A percentile compares a stretch with the other conserved stretches of the same genome.
These are phyloP conservation scores for Xylaria hypoxylon DNA, from an alignment of 2,329 filamentous ascomycete species.

Conservation along the genomic window DNA sequence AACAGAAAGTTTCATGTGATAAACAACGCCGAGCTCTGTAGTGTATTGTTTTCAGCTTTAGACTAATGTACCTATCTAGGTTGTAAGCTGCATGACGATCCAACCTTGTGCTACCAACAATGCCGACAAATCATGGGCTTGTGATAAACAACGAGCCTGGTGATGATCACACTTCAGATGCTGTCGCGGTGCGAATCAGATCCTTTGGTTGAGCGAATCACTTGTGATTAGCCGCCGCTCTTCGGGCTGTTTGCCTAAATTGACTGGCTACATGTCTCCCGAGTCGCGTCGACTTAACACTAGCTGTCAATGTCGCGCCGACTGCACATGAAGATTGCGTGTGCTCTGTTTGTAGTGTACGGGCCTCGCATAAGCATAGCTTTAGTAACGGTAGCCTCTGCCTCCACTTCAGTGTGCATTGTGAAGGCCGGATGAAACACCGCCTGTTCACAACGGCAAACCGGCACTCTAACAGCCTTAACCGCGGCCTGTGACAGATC, in stretches of 20 bases:
- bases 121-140: slow-evolving; percentile 42
- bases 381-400: slow-evolving; percentile 9
- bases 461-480: slow-evolving; percentile 31
- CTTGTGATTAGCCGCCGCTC: slow-evolving; percentile 40
- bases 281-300: slow-evolving; percentile 8
- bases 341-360: slow-evolving; percentile 15
- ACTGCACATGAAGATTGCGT: slow-evolving; percentile 1
- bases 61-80: slow-evolving; percentile 5
- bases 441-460: slow-evolving; percentile 34
- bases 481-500: slow-evolving; percentile 29
- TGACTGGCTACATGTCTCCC: slow-evolving; percentile 36
- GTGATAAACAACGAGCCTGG: slow-evolving; percentile 41
- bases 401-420: slow-evolving; percentile 39
- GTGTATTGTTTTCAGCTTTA: slow-evolving; percentile 39
- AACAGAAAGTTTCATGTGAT: slow-evolving; percentile 26
- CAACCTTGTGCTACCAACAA: slow-evolving; percentile 39
- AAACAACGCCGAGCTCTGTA: slow-evolving; percentile 23
- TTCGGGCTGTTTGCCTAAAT: slow-evolving; percentile 37
- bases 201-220: slow-evolving; percentile 23
- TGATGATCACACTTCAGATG: slow-evolving; percentile 44
- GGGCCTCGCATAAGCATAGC: slow-evolving; percentile 20
- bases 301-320: slow-evolving; percentile 8
- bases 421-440: slow-evolving; percentile 44
- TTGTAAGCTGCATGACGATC: slow-evolving; percentile 42
- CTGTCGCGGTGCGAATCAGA: slow-evolving; percentile 26